Evolutionary conservation across 345 rosid genomes (phyloP).

Genomic region (Gossypium australe): DNA sequence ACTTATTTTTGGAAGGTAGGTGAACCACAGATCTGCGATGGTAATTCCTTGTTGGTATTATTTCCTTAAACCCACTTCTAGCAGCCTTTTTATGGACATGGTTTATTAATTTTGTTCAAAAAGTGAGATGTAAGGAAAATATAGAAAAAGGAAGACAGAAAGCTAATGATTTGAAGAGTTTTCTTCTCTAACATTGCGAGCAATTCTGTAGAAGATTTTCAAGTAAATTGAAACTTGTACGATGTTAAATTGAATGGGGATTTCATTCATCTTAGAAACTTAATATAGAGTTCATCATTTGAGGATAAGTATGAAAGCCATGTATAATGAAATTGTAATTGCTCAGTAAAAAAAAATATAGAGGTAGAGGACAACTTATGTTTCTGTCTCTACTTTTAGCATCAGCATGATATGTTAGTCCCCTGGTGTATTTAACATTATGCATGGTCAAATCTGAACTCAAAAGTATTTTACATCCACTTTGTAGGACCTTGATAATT

Average conservation of each 20-base stretch:
- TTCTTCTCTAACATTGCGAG: neutral
- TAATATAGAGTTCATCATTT: neutral
- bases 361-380: slow-evolving; percentile 1
- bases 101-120: neutral
- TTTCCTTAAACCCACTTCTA: neutral
- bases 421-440: too few species aligned
- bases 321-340: neutral
- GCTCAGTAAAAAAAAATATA: neutral
- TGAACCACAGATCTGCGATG: neutral
- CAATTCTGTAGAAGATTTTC: neutral
- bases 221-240: neutral
- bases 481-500: slow-evolving; percentile 59
- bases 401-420: neutral
- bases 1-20: slow-evolving; percentile 70
- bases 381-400: neutral
- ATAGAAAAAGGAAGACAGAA: neutral
- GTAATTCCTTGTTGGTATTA: neutral
- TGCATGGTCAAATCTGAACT: neutral
- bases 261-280: neutral
- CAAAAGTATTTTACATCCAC: neutral
- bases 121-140: neutral
- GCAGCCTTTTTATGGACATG: neutral
- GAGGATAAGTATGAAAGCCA: neutral
- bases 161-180: neutral
- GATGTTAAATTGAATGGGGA: neutral